Base-by-base conservation (phyloP, 2,329 filamentous ascomycete species). In the Talaromyces sp. region DNA sequence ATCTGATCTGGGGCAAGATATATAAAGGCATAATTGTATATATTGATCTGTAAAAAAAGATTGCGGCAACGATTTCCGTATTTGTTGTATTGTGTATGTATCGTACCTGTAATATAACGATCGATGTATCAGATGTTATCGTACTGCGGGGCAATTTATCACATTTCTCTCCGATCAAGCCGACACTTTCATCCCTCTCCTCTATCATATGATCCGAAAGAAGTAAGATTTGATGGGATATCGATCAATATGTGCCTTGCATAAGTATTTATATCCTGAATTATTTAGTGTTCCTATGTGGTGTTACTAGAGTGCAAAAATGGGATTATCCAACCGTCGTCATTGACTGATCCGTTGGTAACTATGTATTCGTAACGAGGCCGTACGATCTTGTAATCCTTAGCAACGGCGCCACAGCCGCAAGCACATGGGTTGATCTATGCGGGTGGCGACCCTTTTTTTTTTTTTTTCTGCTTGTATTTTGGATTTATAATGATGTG, bases 31-130 rank as follows among this genome's bases (percentile, higher is more conserved):
- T 33, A 35, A 48, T 48, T 48, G 45, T 48, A 43, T 43, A 48
- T 21, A 48, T 13, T 11, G 36, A 53, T 28, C n/a, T 39, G 35
- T 53, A 19, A 40, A 19, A 40, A 31, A 15, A 6, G 1, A n/a
- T n/a, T n/a, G 50, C 50, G 50, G 50, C 50, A 40, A 31, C 22
- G 33, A 52, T 39, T 40, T 33, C 50, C 50, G 10, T 35, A 35
- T 48, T 19, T 48, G 17, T 48, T 48, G 28, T 48, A 48, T 46
- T 13, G 45, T 33, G 45, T 48, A 48, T 48, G 45, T 48, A 48
- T 33, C 33, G 28, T 48, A 33, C 13, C n/a, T 25, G 31, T 35
- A 28, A 28, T 28, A 28, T 28, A 28, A 28, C 25, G 25, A 48
- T 48, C n/a, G n/a, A 28, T 19, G 45, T 48, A 35, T 45, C 41